Base-by-base conservation (phyloP, 306 rosid genomes). In the Pterocarpus santalinus region DNA sequence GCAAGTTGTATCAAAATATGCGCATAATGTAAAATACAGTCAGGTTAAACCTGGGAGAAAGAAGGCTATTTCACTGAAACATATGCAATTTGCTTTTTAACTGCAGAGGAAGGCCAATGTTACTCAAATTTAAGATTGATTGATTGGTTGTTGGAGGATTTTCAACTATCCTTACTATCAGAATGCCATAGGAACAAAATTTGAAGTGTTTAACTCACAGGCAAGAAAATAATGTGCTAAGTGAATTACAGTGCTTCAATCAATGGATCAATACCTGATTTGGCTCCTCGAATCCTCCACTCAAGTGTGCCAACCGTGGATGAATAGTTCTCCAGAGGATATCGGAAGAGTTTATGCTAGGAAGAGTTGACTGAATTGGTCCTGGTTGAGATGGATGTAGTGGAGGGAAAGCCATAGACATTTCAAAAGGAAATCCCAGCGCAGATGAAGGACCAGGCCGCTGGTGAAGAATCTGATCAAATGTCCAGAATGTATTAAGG, bases 271-370 rank as follows among this genome's bases (percentile, higher is more conserved):
- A 72, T 87, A 95, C 99, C 98, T 87, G 97, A 84, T 78, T 80
- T 30, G 90, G 88, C 73, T 89, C 98, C 91, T 90, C 92, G 89
- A 90, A 95, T 70, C 87, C 97, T 82, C 90, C 95, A 13, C 73
- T 53, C 68, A 83, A 39, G 14, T 94, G 87, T 46, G 91, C 80
- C 79, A 89, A 51, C 81, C 87, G 99, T 69, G 92, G 86, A 83
- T 84, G 86, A 71, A 92, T 76, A 61, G 92, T 66, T 87, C 95
- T 89, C 47, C 94, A 90, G 38, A 92, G 88, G 65, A 89, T 67
- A 78, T 90, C 92, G 1, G 93, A 86, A 47, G 97, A 66, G 82
- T 83, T 87, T 30, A 89, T 78, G 74, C 88, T 85, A 7, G 91
- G 85, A 75, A 90, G 84, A 83, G 83, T 68, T 33, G 92, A 75